phyloP scores from a whole-genome alignment of 768 basidiomycete genomes.

The Leucocoprinus birnbaumii region DNA sequence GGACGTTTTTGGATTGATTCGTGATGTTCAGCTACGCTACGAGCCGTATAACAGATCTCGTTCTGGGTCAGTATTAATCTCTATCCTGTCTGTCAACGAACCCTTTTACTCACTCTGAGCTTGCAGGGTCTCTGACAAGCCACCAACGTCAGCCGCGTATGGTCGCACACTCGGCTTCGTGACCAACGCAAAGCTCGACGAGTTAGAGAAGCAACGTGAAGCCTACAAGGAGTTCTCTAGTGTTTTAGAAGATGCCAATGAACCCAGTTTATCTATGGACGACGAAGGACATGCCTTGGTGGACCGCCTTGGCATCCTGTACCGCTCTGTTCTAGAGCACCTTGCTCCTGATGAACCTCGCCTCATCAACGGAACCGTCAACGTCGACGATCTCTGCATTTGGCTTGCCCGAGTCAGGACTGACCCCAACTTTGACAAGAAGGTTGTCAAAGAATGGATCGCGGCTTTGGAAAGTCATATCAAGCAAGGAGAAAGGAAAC shows the following conservation, averaged over 20 bases:
- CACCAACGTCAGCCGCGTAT: slow-evolving; percentile 6
- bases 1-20: background rate
- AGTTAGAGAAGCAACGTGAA: slow-evolving; percentile 36
- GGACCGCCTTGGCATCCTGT: background rate
- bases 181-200: slow-evolving; percentile 39
- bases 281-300: background rate
- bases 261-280: background rate
- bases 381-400: slow-evolving; percentile 27
- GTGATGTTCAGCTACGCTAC: background rate
- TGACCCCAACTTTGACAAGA: slow-evolving; percentile 36
- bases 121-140: slow-evolving; percentile 7
- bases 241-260: slow-evolving; percentile 23
- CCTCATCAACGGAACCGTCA: slow-evolving; percentile 22
- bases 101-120: background rate
- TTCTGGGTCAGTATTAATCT: slow-evolving; percentile 1
- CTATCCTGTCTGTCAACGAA: background rate
- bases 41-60: slow-evolving; percentile 4
- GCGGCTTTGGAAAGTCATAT: slow-evolving; percentile 38
- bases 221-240: slow-evolving; percentile 31
- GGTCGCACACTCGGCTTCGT: slow-evolving; percentile 32
- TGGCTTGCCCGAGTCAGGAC: slow-evolving; percentile 38
- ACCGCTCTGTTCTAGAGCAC: slow-evolving; percentile 2
- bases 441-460: slow-evolving; percentile 33
- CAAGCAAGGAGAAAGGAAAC: slow-evolving; percentile 30
- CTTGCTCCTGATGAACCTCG: background rate